Percentiles rank a stretch among this genome's conserved stretches.
Evolutionary conservation across 2,329 filamentous ascomycete species (phyloP).

Genomic region (Aspergillus sp.): DNA sequence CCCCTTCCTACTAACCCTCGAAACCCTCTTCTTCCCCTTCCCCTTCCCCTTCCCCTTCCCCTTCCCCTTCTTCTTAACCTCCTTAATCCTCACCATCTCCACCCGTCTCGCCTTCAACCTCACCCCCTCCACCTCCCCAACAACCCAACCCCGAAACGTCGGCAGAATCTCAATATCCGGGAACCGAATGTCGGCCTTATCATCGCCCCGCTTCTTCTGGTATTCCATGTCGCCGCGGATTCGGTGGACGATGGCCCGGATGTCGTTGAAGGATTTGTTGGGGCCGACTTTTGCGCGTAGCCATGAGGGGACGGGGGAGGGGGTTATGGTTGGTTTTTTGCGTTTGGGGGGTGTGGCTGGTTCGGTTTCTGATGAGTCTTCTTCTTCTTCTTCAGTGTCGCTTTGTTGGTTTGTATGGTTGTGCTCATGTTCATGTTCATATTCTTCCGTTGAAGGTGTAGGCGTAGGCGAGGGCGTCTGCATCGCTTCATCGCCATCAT

Average conservation of each 20-base stretch:
- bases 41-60: background rate
- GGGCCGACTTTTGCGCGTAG: conserved; percentile 18
- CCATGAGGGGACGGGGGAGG: conserved; percentile 30
- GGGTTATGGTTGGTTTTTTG: conserved; percentile 21
- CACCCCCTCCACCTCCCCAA: background rate
- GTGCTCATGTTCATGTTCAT: background rate
- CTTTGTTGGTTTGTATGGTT: too few relatives aligned
- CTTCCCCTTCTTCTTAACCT: background rate
- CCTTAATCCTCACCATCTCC: background rate
- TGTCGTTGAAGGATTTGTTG: conserved; percentile 24
- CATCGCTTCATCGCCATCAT: background rate
- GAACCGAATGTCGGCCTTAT: conserved; percentile 18
- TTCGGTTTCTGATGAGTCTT: too few relatives aligned
- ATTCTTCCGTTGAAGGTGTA: background rate
- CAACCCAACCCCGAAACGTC: conserved; percentile 18
- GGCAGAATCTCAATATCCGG: conserved; percentile 39
- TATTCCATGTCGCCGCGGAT: conserved; percentile 18
- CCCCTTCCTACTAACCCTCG: conserved; percentile 3
- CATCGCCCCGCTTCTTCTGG: conserved; percentile 2
- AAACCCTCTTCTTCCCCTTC: background rate
- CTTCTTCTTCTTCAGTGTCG: background rate
- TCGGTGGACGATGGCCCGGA: conserved; percentile 20
- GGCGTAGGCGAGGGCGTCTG: background rate
- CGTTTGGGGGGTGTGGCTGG: background rate
- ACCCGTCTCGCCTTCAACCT: background rate